Percentiles rank a stretch among this genome's conserved stretches.
phyloP scores from a whole-genome alignment of 1,139 yeast species.

The Arxiozyma slooffiae region DNA sequence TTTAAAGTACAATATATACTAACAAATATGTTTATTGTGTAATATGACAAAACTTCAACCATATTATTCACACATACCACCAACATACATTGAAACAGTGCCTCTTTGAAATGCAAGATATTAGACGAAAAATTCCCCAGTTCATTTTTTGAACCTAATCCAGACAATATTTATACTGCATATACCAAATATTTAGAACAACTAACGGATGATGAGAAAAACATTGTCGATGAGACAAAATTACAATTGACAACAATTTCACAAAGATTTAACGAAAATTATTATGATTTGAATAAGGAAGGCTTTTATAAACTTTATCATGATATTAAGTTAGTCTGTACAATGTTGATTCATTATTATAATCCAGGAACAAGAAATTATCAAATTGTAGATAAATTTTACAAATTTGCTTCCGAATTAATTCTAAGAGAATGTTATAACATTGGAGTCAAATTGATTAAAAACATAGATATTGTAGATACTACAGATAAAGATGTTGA shows the following conservation, averaged over 20 bases:
- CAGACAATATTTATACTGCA: slow-evolving; percentile 37
- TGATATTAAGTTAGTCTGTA: slow-evolving; percentile 61
- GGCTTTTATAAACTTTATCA: slow-evolving; percentile 51
- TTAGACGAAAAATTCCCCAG: slow-evolving; percentile 38
- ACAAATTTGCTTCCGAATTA: slow-evolving; percentile 59
- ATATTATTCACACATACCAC: neutral
- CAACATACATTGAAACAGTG: slow-evolving; percentile 9
- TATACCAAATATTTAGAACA: slow-evolving; percentile 32
- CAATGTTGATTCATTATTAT: slow-evolving; percentile 39
- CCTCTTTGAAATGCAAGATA: slow-evolving; percentile 30
- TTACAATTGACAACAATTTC: slow-evolving; percentile 29
- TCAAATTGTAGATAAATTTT: slow-evolving; percentile 53
- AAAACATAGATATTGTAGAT: slow-evolving; percentile 6
- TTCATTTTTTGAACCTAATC: slow-evolving; percentile 39
- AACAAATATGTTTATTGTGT: neutral
- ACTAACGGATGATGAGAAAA: slow-evolving; percentile 20
- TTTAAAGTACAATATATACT: neutral
- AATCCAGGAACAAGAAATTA: slow-evolving; percentile 53
- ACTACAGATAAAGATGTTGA: slow-evolving; percentile 12
- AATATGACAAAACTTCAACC: neutral
- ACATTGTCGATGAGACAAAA: slow-evolving; percentile 20
- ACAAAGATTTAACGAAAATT: slow-evolving; percentile 28
- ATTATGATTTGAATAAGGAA: slow-evolving; percentile 33
- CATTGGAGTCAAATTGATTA: slow-evolving; percentile 32
- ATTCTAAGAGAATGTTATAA: slow-evolving; percentile 62